phyloP scores from a whole-genome alignment of 225 moss, liverwort and hornwort genomes.

The Straminergon stramineum region DNA sequence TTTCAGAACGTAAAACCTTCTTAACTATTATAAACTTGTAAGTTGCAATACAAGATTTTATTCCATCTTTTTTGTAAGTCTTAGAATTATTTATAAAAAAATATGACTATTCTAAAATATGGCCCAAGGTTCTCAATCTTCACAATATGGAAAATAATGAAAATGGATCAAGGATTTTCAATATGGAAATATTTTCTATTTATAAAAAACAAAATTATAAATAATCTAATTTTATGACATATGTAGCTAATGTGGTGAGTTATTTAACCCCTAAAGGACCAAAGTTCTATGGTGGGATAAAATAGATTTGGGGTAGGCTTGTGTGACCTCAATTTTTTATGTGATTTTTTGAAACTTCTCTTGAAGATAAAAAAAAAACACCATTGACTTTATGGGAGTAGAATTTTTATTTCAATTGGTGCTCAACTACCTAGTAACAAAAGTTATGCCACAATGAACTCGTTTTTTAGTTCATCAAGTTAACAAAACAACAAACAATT shows the following conservation, averaged over 20 bases:
- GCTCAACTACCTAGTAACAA: accelerated
- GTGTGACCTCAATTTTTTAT: not conserved
- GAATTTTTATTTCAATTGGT: not conserved
- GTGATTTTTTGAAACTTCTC: not conserved
- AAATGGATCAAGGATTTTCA: not conserved
- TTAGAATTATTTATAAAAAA: not conserved
- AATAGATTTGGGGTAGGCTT: not conserved
- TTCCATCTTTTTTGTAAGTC: not conserved
- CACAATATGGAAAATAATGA: not conserved
- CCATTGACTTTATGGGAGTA: not conserved
- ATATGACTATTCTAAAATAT: not conserved
- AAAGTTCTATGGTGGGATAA: accelerated
- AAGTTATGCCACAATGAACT: not conserved
- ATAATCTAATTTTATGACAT: not conserved
- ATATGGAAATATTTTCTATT: not conserved
- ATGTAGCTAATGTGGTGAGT: not conserved
- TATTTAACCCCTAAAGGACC: not conserved
- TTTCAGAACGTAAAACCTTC: not conserved
- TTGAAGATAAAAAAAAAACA: too few species aligned
- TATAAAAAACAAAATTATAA: not conserved
- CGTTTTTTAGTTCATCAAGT: accelerated
- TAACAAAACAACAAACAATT: accelerated
- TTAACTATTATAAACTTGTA: not conserved
- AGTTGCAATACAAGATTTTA: not conserved
- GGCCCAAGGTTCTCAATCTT: not conserved